These are phyloP conservation scores for Dactylellina haptotyla DNA, from an alignment of 2,329 filamentous ascomycete species.

Conservation along the genomic window DNA sequence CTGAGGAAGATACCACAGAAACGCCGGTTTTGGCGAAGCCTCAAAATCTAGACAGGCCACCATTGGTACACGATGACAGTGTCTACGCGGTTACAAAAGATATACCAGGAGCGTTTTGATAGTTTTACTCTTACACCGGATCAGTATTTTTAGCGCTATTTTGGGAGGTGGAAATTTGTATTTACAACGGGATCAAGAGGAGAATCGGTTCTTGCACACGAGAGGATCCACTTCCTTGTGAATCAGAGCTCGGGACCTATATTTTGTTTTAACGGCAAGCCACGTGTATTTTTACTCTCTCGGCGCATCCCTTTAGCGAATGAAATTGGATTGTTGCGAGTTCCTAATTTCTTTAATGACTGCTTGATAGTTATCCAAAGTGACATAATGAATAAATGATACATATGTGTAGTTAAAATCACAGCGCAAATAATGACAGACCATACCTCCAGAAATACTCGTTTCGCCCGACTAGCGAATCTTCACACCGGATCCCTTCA, in stretches of 20 bases:
- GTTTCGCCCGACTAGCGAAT: too few relatives aligned
- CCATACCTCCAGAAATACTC: too few relatives aligned
- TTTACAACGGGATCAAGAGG: too few relatives aligned
- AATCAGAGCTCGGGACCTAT: too few relatives aligned
- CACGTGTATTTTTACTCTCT: neutral
- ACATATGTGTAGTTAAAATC: neutral
- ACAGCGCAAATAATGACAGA: too few relatives aligned
- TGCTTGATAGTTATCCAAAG: neutral
- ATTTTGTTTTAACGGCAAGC: neutral
- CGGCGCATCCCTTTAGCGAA: neutral
- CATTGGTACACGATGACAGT: slow-evolving; percentile 28
- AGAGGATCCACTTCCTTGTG: too few relatives aligned
- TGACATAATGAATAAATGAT: too few relatives aligned
- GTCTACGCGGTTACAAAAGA: slow-evolving; percentile 44
- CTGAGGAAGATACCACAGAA: neutral
- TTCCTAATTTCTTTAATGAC: neutral
- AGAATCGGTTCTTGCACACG: too few relatives aligned
- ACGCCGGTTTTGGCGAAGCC: neutral
- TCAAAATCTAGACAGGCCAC: neutral
- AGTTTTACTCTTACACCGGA: neutral
- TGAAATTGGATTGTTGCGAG: neutral
- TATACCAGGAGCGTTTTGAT: slow-evolving; percentile 31
- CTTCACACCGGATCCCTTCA: slow-evolving; percentile 1
- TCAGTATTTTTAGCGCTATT: neutral
- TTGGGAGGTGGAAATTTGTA: too few relatives aligned